Conservation (phyloP, 345 rosid species). For the Populus pruinosa region DNA sequence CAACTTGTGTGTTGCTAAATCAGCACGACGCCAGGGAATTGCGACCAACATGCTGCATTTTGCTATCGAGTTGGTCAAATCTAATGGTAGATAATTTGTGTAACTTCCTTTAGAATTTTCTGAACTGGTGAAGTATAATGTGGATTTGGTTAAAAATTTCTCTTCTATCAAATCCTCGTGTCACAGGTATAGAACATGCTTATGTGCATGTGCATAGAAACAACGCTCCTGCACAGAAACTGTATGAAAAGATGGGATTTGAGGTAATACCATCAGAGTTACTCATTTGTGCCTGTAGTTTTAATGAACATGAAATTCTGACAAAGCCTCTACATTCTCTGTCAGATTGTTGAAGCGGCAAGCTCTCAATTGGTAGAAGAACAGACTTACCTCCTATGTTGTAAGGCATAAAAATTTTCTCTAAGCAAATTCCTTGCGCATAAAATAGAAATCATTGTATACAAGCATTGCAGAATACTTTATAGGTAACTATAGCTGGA, state of each 20-base stretch:
- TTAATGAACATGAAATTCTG: slow-evolving; percentile 8
- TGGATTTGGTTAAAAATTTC: not conserved
- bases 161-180: slow-evolving; percentile 13
- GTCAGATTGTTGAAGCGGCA: slow-evolving; percentile 65
- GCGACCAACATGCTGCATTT: slow-evolving; percentile 74
- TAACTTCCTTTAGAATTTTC: not conserved
- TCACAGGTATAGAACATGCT: slow-evolving; percentile 56
- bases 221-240: slow-evolving; percentile 58
- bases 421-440: not conserved
- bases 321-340: slow-evolving; percentile 1
- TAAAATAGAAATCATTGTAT: not conserved
- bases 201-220: slow-evolving; percentile 72
- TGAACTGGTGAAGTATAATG: not conserved
- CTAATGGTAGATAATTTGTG: slow-evolving; percentile 41
- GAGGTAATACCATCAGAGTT: slow-evolving; percentile 43
- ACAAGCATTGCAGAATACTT: slow-evolving; percentile 4
- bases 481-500: not conserved
- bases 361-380: slow-evolving; percentile 39
- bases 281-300: slow-evolving; percentile 5
- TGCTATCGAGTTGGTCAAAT: slow-evolving; percentile 58
- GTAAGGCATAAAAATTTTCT: slow-evolving; percentile 25
- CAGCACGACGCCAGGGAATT: slow-evolving; percentile 82
- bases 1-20: slow-evolving; percentile 76
- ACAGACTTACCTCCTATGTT: slow-evolving; percentile 60
- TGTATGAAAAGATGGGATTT: slow-evolving; percentile 66